Percentiles rank a stretch among this genome's conserved stretches.
Conservation (phyloP, 495 filamentous ascomycete species). For the Xylona heveae region DNA sequence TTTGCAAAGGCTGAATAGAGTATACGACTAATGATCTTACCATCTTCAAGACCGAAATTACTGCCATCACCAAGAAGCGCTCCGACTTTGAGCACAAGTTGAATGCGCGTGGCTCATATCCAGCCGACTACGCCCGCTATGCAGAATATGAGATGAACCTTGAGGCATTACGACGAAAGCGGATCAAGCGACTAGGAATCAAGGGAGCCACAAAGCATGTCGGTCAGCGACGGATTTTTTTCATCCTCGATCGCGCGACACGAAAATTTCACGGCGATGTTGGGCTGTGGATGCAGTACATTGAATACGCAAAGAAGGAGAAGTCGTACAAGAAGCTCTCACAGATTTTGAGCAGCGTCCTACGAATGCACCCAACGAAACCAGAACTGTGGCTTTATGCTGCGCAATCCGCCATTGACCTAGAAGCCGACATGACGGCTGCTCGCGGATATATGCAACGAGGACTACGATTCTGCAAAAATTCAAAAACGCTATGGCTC, state of each 20-base stretch:
- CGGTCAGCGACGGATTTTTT: constrained; percentile 66
- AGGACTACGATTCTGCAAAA: constrained; percentile 70
- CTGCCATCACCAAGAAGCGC: constrained; percentile 65
- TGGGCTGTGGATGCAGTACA: constrained; percentile 79
- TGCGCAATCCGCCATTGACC: constrained; percentile 51
- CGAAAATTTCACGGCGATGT: constrained; percentile 67
- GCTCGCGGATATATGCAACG: constrained; percentile 76
- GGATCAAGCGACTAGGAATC: constrained; percentile 58
- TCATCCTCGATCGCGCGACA: constrained; percentile 71
- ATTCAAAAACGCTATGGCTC: constrained; percentile 50
- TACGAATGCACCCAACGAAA: constrained; percentile 70
- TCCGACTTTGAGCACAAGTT: constrained; percentile 86
- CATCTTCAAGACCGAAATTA: constrained; percentile 53
- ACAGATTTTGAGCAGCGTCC: constrained; percentile 48
- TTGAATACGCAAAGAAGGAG: constrained; percentile 56
- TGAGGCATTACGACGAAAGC: constrained; percentile 58
- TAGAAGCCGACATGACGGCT: constrained; percentile 61
- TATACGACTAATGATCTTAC: constrained; percentile 3
- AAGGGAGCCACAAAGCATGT: constrained; percentile 35
- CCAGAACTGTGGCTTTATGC: constrained; percentile 76
- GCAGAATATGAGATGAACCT: constrained; percentile 81
- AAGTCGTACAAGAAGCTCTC: constrained; percentile 63
- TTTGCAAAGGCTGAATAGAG: neutral
- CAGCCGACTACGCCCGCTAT: constrained; percentile 68
- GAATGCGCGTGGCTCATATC: constrained; percentile 53